Base-by-base conservation (phyloP, 2,329 filamentous ascomycete genomes). In the Trichoderma koningiopsis region DNA sequence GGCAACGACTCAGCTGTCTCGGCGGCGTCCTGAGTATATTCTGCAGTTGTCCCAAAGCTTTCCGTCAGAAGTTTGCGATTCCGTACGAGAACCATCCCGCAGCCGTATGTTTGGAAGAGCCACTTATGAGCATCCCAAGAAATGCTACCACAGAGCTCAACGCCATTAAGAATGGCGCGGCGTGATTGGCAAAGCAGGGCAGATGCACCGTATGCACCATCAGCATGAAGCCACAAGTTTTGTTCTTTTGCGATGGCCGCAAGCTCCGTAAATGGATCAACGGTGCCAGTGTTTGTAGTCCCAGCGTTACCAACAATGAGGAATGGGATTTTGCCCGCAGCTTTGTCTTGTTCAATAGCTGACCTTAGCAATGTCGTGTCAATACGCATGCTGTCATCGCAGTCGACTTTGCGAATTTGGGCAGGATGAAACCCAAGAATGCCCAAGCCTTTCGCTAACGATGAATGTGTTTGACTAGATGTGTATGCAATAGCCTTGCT, bases 101-200 rank as follows among this genome's bases (percentile, higher is more conserved):
- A 76, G 61, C 70, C 72, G 56, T 76, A 75, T 1, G 74, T 75
- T 31, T 76, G 74, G 13, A 76, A 76, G 0, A 76, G 72, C 73
- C 74, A 76, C n/a, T 75, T 75, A 64, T 76, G 74, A 0, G 74
- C 74, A 5, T 76, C 74, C 74, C 74, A 76, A 1, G 74, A 74
- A 24, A 76, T 60, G 31, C 74, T 76, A 43, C 75, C 72, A 4
- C 71, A 73, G 27, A 70, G 62, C 2, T 68, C 69, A 29, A 76
- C 68, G 0, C 58, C 73, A 3, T 43, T 40, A 0, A 72, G 70
- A 4, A 67, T 62, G 27, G 59, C 31, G 31, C 70, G 58, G 1
- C 72, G 61, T 0, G 71, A 68, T 1, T 68, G 43, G 2, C 73
- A 76, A 13, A 76, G 56, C 0, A 68, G 55, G 2, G 69, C 73